Conservation (phyloP, 2,329 filamentous ascomycete species). For the Knoxdaviesia proteae region DNA sequence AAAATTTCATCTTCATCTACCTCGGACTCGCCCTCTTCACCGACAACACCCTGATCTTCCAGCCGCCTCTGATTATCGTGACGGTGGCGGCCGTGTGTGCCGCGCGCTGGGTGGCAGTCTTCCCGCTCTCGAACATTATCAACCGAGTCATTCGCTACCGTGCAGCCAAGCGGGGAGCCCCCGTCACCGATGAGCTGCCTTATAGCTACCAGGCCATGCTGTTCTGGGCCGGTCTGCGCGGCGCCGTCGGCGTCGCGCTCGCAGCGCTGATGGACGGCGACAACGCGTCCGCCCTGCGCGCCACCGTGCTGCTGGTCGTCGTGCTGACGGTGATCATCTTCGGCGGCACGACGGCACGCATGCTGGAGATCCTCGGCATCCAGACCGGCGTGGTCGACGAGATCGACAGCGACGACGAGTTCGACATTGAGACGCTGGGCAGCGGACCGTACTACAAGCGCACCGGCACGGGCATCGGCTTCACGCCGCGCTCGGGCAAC, state of each 20-base stretch:
- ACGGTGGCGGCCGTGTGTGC: slow-evolving; percentile 81
- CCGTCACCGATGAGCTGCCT: slow-evolving; percentile 71
- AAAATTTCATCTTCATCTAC: slow-evolving; percentile 99
- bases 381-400: slow-evolving; percentile 91
- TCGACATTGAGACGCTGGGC: slow-evolving; percentile 70
- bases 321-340: slow-evolving; percentile 98
- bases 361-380: slow-evolving; percentile 95
- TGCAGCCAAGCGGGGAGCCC: slow-evolving; percentile 49
- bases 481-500: slow-evolving; percentile 43
- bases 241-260: slow-evolving; percentile 85
- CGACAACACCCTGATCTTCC: slow-evolving; percentile 69
- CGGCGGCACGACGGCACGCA: slow-evolving; percentile 86
- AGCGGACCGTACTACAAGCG: slow-evolving; percentile 64
- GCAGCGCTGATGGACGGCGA: slow-evolving; percentile 71
- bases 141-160: slow-evolving; percentile 86
- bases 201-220: slow-evolving; percentile 98
- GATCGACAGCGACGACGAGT: slow-evolving; percentile 93
- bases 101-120: slow-evolving; percentile 83
- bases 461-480: slow-evolving; percentile 55
- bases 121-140: slow-evolving; percentile 72
- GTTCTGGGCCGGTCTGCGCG: slow-evolving; percentile 94
- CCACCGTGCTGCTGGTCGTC: slow-evolving; percentile 92
- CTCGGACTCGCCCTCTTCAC: slow-evolving; percentile 88
- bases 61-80: slow-evolving; percentile 86
- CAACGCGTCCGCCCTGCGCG: slow-evolving; percentile 65